Conservation (phyloP, 148 eudicot genomes). For the Nepenthes mirabilis region DNA sequence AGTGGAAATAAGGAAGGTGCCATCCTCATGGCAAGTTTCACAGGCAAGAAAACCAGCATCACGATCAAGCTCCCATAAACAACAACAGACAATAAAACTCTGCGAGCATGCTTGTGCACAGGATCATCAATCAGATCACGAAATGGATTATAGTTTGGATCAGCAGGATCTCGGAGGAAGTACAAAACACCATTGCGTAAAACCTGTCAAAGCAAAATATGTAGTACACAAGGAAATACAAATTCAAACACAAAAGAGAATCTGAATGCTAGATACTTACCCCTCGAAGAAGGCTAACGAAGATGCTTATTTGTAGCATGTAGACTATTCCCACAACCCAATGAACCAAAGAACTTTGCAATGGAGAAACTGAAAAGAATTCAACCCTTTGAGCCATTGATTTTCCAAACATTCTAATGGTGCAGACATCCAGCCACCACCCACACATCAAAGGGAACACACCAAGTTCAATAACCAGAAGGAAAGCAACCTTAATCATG, state of each 20-base stretch:
- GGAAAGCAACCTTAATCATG: conserved; percentile 96
- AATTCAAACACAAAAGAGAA: conserved; percentile 1
- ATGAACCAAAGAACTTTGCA: conserved; percentile 86
- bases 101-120: conserved; percentile 91
- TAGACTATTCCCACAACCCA: conserved; percentile 95
- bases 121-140: conserved; percentile 97
- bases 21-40: conserved; percentile 86
- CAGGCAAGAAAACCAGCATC: conserved; percentile 88
- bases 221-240: background rate
- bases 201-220: conserved; percentile 35
- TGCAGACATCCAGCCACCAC: conserved; percentile 98
- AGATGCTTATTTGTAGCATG: conserved; percentile 91
- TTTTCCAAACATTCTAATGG: conserved; percentile 88
- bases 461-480: conserved; percentile 88
- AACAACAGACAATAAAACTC: conserved; percentile 81
- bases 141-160: conserved; percentile 95
- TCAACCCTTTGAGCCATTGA: conserved; percentile 77
- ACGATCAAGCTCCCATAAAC: conserved; percentile 93
- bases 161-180: conserved; percentile 97
- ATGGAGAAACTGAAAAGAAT: conserved; percentile 74
- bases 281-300: conserved; percentile 98
- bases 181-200: conserved; percentile 89
- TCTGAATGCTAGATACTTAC: conserved; percentile 23
- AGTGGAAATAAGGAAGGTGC: conserved; percentile 86
- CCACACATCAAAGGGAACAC: conserved; percentile 97